Conservation (phyloP, 2,329 filamentous ascomycete species). For the Grosmannia serpens region DNA sequence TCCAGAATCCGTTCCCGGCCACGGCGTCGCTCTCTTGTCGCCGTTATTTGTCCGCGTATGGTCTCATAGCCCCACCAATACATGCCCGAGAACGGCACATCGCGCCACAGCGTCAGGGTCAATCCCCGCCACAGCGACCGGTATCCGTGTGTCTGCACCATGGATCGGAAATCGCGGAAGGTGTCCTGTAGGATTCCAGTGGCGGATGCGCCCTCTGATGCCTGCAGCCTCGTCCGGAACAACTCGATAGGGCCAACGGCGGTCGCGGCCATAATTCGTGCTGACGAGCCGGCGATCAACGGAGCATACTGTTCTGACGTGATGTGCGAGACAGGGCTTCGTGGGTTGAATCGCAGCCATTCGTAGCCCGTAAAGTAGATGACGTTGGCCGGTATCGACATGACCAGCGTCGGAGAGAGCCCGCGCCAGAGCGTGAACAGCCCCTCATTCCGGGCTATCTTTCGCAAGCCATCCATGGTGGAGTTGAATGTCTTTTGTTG, state of each 20-base stretch:
- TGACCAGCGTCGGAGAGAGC: conserved; percentile 82
- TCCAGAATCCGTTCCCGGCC: conserved; percentile 25
- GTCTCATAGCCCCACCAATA: conserved; percentile 98
- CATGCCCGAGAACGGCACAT: conserved; percentile 91
- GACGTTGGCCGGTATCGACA: conserved; percentile 91
- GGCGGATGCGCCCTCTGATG: conserved; percentile 45
- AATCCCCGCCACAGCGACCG: conserved; percentile 81
- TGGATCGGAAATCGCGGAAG: conserved; percentile 60
- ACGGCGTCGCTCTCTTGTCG: conserved; percentile 46
- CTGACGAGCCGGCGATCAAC: conserved; percentile 65
- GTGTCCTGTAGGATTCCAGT: conserved; percentile 70
- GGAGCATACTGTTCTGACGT: conserved; percentile 64
- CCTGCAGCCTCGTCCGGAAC: conserved; percentile 85
- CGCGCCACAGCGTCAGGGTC: conserved; percentile 85
- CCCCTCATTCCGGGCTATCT: conserved; percentile 92
- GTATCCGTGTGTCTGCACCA: conserved; percentile 70
- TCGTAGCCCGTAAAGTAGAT: conserved; percentile 99
- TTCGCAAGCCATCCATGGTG: conserved; percentile 81
- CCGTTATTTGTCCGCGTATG: conserved; percentile 59
- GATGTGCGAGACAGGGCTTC: conserved; percentile 57
- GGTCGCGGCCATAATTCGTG: conserved; percentile 69
- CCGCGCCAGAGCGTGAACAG: conserved; percentile 81
- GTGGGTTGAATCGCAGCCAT: conserved; percentile 66
- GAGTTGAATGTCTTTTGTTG: conserved; percentile 77
- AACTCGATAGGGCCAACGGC: conserved; percentile 87